Conservation (phyloP, 2,329 filamentous ascomycete species). For the Fusarium mexicanum region DNA sequence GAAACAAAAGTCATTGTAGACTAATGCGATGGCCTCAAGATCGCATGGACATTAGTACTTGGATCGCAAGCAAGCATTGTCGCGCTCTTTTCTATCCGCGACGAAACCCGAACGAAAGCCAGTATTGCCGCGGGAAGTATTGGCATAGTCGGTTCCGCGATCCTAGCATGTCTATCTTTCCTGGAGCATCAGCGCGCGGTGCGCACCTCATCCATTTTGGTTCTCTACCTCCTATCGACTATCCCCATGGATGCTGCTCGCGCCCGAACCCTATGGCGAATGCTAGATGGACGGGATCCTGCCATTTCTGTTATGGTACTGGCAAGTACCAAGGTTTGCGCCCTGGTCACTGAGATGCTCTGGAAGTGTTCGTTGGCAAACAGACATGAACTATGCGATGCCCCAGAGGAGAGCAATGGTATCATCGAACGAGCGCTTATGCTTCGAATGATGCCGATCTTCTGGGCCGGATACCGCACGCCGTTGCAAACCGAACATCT, state of each 20-base stretch:
- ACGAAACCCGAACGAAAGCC: background rate
- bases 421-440: background rate
- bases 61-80: background rate
- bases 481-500: background rate
- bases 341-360: background rate
- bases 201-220: background rate
- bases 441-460: background rate
- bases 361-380: background rate
- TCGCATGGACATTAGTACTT: background rate
- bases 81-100: background rate
- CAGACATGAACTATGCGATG: background rate
- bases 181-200: background rate
- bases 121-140: background rate
- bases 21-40: background rate
- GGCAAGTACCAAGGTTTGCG: background rate
- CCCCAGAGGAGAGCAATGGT: background rate
- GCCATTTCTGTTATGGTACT: background rate
- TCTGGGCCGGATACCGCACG: background rate
- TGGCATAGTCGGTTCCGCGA: background rate
- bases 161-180: background rate
- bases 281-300: background rate
- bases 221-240: background rate
- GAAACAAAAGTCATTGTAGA: fast-evolving
- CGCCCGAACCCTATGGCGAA: background rate
- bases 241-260: background rate